phyloP scores from a whole-genome alignment of 139 green algal genomes.

The Medakamo hakoo region DNA sequence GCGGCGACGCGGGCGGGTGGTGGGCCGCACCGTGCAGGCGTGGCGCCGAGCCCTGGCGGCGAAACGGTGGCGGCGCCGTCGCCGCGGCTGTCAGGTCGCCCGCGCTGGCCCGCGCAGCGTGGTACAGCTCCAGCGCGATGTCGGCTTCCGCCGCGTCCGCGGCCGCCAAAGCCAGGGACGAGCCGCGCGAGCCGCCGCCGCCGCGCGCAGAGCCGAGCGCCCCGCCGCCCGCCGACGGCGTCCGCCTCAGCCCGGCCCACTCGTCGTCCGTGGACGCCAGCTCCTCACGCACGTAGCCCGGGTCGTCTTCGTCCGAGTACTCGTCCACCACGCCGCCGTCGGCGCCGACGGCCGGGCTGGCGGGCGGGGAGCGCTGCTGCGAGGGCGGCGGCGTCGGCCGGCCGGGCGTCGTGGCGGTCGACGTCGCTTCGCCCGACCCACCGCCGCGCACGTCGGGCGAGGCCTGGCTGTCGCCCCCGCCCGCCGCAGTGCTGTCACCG shows the following conservation, averaged over 20 bases:
- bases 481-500: too few species aligned
- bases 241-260: neutral
- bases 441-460: too few species aligned
- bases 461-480: too few species aligned
- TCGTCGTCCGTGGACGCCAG: slow-evolving; percentile 4
- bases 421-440: too few species aligned
- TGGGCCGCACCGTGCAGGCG: slow-evolving; percentile 11
- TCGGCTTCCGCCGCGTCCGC: slow-evolving; percentile 26
- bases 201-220: too few species aligned
- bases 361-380: neutral
- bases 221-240: too few species aligned
- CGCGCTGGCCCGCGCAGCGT: neutral
- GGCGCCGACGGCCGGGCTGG: slow-evolving; percentile 1
- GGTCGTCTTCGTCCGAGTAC: slow-evolving; percentile 52
- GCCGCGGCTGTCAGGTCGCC: neutral
- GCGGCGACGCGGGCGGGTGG: slow-evolving; percentile 10
- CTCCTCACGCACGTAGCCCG: slow-evolving; percentile 33
- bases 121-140: slow-evolving; percentile 27
- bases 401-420: too few species aligned
- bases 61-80: neutral
- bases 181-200: too few species aligned
- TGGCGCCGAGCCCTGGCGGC: too few species aligned
- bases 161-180: too few species aligned
- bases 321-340: slow-evolving; percentile 17
- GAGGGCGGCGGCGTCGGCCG: neutral